Percentiles rank a stretch among this genome's conserved stretches.
phyloP scores from a whole-genome alignment of 257 asterid genomes.

The Primulina huaijiensis region DNA sequence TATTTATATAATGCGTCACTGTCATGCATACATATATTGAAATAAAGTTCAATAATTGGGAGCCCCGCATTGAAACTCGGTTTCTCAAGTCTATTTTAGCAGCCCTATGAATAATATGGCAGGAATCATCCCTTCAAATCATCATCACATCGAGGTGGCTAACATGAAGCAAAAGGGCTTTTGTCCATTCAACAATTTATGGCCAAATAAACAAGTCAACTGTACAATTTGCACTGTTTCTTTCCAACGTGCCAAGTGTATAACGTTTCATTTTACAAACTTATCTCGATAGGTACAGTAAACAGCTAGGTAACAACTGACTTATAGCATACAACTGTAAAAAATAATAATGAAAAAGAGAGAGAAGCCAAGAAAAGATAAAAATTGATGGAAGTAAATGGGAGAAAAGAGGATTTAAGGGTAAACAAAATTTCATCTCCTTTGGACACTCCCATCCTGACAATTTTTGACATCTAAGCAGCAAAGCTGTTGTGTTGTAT shows the following conservation, averaged over 20 bases:
- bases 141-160: no score
- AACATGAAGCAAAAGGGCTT: neutral
- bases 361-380: neutral
- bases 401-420: slow-evolving; percentile 4
- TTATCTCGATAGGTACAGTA: slow-evolving; percentile 51
- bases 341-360: slow-evolving; percentile 6
- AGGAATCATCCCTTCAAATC: no score
- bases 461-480: slow-evolving; percentile 24
- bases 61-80: no score
- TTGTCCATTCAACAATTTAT: neutral
- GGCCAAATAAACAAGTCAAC: slow-evolving; percentile 44
- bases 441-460: slow-evolving; percentile 26
- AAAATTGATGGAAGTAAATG: neutral
- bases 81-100: no score
- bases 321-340: slow-evolving; percentile 43
- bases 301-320: slow-evolving; percentile 33
- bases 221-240: slow-evolving; percentile 48
- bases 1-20: no score
- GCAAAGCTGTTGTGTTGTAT: slow-evolving; percentile 34
- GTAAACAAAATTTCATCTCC: slow-evolving; percentile 23
- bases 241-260: slow-evolving; percentile 26
- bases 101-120: no score
- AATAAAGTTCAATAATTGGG: no score
- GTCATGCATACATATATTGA: no score
- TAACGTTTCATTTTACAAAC: slow-evolving; percentile 29